Evolutionary conservation across 352 stramenopile genomes (phyloP).

Genomic region (Phytophthora uliginosa): DNA sequence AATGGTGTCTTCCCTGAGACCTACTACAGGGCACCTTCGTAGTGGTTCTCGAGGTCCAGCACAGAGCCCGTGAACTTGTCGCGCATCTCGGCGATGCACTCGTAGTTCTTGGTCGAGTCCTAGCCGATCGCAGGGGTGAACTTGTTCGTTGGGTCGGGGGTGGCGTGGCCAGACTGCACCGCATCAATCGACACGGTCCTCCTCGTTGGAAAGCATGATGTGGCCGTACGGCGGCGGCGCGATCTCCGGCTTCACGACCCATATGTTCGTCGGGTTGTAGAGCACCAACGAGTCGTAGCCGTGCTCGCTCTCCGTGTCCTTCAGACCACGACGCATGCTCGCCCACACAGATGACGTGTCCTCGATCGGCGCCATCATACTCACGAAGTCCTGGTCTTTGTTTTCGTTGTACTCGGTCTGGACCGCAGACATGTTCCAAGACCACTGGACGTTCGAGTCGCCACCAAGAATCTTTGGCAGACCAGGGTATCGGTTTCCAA

Average conservation of each 20-base stretch:
- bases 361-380: slow-evolving; percentile 14
- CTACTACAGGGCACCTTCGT: slow-evolving; percentile 23
- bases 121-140: slow-evolving; percentile 6
- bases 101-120: slow-evolving; percentile 45
- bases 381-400: slow-evolving; percentile 11
- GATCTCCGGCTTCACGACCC: slow-evolving; percentile 10
- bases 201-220: slow-evolving; percentile 21
- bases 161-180: slow-evolving; percentile 24
- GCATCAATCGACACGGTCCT: slow-evolving; percentile 18
- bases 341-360: slow-evolving; percentile 28
- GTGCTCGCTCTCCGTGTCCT: slow-evolving; percentile 9
- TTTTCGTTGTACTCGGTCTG: slow-evolving; percentile 12
- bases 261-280: slow-evolving; percentile 22
- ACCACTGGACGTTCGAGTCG: slow-evolving; percentile 24
- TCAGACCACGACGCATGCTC: slow-evolving; percentile 18
- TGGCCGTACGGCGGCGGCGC: slow-evolving; percentile 20
- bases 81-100: slow-evolving; percentile 30
- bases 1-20: no score
- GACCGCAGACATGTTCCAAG: slow-evolving; percentile 15
- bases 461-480: slow-evolving; percentile 33
- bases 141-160: background rate
- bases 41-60: slow-evolving; percentile 36
- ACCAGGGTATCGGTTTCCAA: slow-evolving; percentile 23
- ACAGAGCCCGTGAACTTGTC: slow-evolving; percentile 30
- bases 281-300: slow-evolving; percentile 27